A percentile compares a stretch with the other conserved stretches of the same genome.
Conservation (phyloP, 1,284 basidiomycete species). For the Ustilago vetiveriae region DNA sequence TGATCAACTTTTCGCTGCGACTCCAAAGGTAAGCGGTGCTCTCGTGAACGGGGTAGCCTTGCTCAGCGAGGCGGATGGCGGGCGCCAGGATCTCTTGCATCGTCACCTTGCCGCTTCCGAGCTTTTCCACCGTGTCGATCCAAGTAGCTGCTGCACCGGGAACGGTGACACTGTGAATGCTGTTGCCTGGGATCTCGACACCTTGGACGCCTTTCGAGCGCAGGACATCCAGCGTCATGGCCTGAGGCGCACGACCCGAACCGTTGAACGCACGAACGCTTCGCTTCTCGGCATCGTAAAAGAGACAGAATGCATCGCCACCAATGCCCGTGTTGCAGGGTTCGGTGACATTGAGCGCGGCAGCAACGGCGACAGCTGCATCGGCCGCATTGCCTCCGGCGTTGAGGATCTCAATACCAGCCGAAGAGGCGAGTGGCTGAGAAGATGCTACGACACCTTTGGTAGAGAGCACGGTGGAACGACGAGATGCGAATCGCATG, state of each 20-base stretch:
- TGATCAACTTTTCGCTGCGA: constrained; percentile 77
- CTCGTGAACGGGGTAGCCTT: constrained; percentile 62
- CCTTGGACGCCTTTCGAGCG: constrained; percentile 78
- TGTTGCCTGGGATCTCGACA: constrained; percentile 66
- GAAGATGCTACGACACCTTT: constrained; percentile 89
- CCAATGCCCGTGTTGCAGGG: constrained; percentile 69
- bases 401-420: constrained; percentile 85
- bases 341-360: constrained; percentile 78
- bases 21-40: constrained; percentile 72
- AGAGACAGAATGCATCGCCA: constrained; percentile 89
- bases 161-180: constrained; percentile 86
- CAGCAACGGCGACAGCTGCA: constrained; percentile 77
- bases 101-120: constrained; percentile 83
- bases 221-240: constrained; percentile 78
- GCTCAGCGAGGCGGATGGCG: constrained; percentile 66
- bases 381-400: constrained; percentile 87
- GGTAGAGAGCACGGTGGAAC: constrained; percentile 68
- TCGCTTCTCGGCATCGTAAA: constrained; percentile 83
- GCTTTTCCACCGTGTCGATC: constrained; percentile 83
- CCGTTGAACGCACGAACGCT: constrained; percentile 84
- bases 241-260: constrained; percentile 79
- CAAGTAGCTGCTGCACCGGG: constrained; percentile 93
- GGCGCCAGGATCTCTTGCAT: constrained; percentile 86
- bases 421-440: constrained; percentile 87
- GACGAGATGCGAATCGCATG: constrained; percentile 52